Conservation (phyloP, 306 rosid species). For the Calophaca sinica region DNA sequence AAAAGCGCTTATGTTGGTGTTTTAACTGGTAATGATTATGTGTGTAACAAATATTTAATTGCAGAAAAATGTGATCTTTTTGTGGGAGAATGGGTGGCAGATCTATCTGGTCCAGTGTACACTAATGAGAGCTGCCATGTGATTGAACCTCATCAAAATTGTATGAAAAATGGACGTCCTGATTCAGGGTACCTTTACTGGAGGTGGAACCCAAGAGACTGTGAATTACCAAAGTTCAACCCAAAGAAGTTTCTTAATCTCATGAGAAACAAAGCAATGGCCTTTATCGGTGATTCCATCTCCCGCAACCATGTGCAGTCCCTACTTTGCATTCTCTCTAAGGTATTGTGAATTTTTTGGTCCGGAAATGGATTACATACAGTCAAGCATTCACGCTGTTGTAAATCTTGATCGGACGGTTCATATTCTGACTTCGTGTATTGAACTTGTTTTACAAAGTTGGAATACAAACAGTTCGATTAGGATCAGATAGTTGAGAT, state of each 20-base stretch:
- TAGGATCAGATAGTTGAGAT: too few relatives aligned
- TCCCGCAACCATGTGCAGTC: conserved; percentile 90
- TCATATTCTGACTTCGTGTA: too few relatives aligned
- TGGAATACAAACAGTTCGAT: too few relatives aligned
- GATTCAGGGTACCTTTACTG: conserved; percentile 83
- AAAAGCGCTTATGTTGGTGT: background rate
- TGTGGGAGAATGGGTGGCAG: conserved; percentile 78
- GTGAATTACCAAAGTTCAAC: conserved; percentile 70
- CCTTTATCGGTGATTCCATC: conserved; percentile 89
- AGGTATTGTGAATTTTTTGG: conserved; percentile 53
- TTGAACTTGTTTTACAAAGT: too few relatives aligned
- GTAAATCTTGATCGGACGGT: too few relatives aligned
- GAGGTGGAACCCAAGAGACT: conserved; percentile 82
- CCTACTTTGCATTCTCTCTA: conserved; percentile 79
- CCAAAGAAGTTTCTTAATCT: conserved; percentile 67
- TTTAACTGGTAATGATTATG: conserved; percentile 12
- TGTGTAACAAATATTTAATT: conserved; percentile 6
- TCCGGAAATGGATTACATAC: background rate
- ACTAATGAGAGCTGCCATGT: conserved; percentile 75
- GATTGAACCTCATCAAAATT: conserved; percentile 83
- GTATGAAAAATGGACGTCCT: conserved; percentile 84
- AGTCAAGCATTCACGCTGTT: too few relatives aligned
- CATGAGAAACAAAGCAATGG: conserved; percentile 74
- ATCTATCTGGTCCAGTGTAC: conserved; percentile 70
- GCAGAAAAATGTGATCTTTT: conserved; percentile 76